A percentile compares a stretch with the other conserved stretches of the same genome.
phyloP scores from a whole-genome alignment of 2,329 filamentous ascomycete genomes.

The Penicillium crustosum region DNA sequence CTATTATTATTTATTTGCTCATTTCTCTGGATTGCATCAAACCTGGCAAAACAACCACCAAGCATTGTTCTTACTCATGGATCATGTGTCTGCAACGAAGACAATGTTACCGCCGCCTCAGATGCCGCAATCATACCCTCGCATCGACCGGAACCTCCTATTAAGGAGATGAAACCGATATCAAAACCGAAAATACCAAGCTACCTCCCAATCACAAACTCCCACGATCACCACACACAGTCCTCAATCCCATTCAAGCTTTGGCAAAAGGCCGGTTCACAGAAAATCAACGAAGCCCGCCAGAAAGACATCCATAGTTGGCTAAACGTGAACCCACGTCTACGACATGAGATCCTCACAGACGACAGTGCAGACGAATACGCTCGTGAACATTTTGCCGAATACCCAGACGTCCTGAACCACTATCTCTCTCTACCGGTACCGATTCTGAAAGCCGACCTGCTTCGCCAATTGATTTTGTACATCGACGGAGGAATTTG shows the following conservation, averaged over 20 bases:
- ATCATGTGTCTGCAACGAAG: neutral
- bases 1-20: slow-evolving; percentile 6
- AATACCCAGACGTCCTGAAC: slow-evolving; percentile 39
- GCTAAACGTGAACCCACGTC: slow-evolving; percentile 31
- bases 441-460: slow-evolving; percentile 45
- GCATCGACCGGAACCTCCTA: neutral
- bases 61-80: neutral
- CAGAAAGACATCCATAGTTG: slow-evolving; percentile 21
- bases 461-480: slow-evolving; percentile 44
- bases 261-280: slow-evolving; percentile 16
- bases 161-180: neutral
- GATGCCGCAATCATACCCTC: neutral
- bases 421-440: slow-evolving; percentile 30
- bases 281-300: slow-evolving; percentile 1
- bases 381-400: slow-evolving; percentile 34
- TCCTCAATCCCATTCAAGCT: slow-evolving; percentile 14
- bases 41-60: neutral
- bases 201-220: neutral
- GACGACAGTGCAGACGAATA: slow-evolving; percentile 34
- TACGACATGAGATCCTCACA: slow-evolving; percentile 34
- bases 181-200: neutral
- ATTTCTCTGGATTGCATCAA: slow-evolving; percentile 9
- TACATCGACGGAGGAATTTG: slow-evolving; percentile 44
- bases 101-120: neutral
- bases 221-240: neutral